Conservation (phyloP, 371 early-diverging fungal species). For the Coemansia sp. region DNA sequence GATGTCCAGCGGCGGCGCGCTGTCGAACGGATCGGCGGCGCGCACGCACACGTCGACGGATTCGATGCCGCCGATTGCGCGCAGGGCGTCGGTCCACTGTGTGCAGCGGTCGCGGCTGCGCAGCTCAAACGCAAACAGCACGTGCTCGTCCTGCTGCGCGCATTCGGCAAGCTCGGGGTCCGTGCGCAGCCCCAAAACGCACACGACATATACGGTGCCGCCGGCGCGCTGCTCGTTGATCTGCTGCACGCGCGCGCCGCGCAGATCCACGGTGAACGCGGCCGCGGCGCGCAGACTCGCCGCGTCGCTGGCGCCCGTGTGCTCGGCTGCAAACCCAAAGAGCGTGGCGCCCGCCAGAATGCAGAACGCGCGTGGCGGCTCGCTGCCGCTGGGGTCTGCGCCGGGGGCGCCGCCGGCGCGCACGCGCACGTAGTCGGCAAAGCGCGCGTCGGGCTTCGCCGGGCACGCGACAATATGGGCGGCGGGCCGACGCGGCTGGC, state of each 20-base stretch:
- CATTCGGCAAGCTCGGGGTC: not conserved
- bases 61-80: constrained; percentile 12
- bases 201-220: not conserved
- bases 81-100: constrained; percentile 24
- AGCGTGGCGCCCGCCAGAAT: too few species aligned
- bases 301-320: not conserved
- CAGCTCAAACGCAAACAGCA: constrained; percentile 16
- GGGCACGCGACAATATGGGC: not conserved
- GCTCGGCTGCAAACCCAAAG: not conserved
- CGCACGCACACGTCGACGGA: not conserved
- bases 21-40: not conserved
- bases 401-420: not conserved
- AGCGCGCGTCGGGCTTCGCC: constrained; percentile 1
- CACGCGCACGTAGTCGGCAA: not conserved
- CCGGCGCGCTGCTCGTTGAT: not conserved
- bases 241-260: not conserved
- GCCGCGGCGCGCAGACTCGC: not conserved
- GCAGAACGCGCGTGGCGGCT: too few species aligned
- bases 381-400: too few species aligned
- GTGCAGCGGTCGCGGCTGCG: not conserved
- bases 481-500: not conserved
- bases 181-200: not conserved
- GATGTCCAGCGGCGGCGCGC: not conserved
- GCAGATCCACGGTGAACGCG: constrained; percentile 1
- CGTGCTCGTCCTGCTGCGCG: not conserved